These are phyloP conservation scores for Coemansia sp. DNA, from an alignment of 192 early-diverging fungal genomes.

Conservation along the genomic window DNA sequence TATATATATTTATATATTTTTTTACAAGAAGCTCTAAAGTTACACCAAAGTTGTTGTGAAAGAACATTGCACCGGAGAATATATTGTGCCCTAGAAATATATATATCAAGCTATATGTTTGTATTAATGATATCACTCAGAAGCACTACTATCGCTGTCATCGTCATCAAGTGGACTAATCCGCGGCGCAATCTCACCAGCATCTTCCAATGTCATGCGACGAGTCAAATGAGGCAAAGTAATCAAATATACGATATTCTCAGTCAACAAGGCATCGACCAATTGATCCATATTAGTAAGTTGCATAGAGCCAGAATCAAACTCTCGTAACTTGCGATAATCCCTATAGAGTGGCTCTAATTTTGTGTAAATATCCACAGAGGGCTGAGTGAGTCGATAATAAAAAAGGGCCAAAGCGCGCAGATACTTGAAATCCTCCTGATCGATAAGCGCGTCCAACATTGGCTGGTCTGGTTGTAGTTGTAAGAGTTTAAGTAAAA, in stretches of 20 bases:
- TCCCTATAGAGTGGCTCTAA: slow-evolving; percentile 87
- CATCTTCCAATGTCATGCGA: slow-evolving; percentile 79
- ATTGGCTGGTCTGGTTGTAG: slow-evolving; percentile 90
- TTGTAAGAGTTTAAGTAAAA: slow-evolving; percentile 86
- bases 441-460: slow-evolving; percentile 74
- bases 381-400: slow-evolving; percentile 71
- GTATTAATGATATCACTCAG: neutral
- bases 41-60: too few relatives aligned
- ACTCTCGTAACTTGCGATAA: slow-evolving; percentile 75
- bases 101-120: too few relatives aligned
- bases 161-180: slow-evolving; percentile 63
- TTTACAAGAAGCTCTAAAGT: too few relatives aligned
- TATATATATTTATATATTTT: too few relatives aligned
- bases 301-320: slow-evolving; percentile 33
- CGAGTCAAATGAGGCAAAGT: slow-evolving; percentile 85
- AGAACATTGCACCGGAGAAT: too few relatives aligned
- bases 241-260: slow-evolving; percentile 81
- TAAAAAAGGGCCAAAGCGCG: slow-evolving; percentile 90
- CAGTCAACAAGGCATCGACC: slow-evolving; percentile 89
- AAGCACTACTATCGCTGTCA: slow-evolving; percentile 25
- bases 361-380: slow-evolving; percentile 77
- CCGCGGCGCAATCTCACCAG: slow-evolving; percentile 77
- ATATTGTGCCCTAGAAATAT: too few relatives aligned
- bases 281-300: slow-evolving; percentile 88
- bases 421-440: slow-evolving; percentile 87